Percentiles rank a stretch among this genome's conserved stretches.
phyloP scores from a whole-genome alignment of 352 stramenopile genomes.

The Phytophthora idaei region DNA sequence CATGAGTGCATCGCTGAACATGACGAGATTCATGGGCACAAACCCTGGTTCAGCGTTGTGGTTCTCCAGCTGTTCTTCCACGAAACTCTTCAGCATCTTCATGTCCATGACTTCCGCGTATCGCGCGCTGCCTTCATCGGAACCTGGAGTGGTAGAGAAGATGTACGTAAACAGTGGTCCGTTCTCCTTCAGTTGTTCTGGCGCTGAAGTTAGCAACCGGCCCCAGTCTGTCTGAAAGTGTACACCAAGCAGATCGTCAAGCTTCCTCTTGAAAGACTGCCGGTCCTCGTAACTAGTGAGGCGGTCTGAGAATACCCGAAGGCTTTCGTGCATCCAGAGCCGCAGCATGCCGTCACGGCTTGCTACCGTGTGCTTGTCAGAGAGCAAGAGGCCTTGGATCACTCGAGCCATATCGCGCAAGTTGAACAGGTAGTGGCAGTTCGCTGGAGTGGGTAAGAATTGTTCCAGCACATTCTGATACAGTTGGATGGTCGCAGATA shows the following conservation, averaged over 20 bases:
- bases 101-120: constrained; percentile 89
- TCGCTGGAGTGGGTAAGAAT: constrained; percentile 89
- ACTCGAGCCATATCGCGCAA: constrained; percentile 90
- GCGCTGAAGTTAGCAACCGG: constrained; percentile 55
- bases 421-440: constrained; percentile 92
- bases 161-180: constrained; percentile 85
- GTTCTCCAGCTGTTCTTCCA: constrained; percentile 92
- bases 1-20: constrained; percentile 91
- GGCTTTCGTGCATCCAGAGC: constrained; percentile 91
- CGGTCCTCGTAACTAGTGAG: constrained; percentile 91
- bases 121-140: constrained; percentile 40
- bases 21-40: constrained; percentile 90
- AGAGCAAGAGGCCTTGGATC: constrained; percentile 81
- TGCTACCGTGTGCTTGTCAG: constrained; percentile 75
- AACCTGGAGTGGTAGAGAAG: constrained; percentile 47
- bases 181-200: constrained; percentile 79
- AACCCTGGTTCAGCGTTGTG: constrained; percentile 91
- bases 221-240: constrained; percentile 85
- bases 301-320: constrained; percentile 91
- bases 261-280: constrained; percentile 88
- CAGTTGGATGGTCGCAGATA: constrained; percentile 84
- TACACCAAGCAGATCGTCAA: constrained; percentile 75
- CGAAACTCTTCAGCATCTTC: constrained; percentile 85
- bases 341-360: constrained; percentile 76
- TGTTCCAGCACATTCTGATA: constrained; percentile 86